These are phyloP conservation scores for Reticulascus tulasneorum DNA, from an alignment of 2,329 filamentous ascomycete genomes.

Conservation along the genomic window DNA sequence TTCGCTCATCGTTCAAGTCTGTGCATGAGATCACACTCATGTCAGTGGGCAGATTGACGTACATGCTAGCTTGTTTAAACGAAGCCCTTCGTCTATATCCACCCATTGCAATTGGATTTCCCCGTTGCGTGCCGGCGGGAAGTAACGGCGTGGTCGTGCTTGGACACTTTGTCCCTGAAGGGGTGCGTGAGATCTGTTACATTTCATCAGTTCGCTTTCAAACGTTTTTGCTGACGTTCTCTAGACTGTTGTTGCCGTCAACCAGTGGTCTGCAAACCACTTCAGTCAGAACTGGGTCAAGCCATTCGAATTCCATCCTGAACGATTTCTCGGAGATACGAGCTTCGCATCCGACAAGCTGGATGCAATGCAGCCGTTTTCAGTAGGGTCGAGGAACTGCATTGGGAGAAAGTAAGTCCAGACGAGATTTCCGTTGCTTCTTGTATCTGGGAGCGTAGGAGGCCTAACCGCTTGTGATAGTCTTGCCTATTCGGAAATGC, in stretches of 20 bases:
- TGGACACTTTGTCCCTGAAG: conserved; percentile 25
- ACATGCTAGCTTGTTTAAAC: conserved; percentile 31
- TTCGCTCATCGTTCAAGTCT: conserved; percentile 25
- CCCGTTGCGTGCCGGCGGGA: not conserved
- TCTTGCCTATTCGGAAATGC: conserved; percentile 46
- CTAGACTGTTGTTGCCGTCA: conserved; percentile 12
- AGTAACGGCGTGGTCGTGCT: conserved; percentile 27
- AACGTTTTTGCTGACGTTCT: not conserved
- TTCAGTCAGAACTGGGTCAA: conserved; percentile 24
- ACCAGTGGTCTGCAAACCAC: conserved; percentile 26
- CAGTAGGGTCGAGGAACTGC: conserved; percentile 44
- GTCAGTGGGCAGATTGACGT: conserved; percentile 22
- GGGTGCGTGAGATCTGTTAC: conserved; percentile 20
- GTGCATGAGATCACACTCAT: conserved; percentile 27
- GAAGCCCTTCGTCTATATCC: conserved; percentile 36
- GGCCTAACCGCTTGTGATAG: too few species aligned
- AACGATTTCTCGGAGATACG: conserved; percentile 34
- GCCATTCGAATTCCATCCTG: conserved; percentile 35
- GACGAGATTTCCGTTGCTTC: too few species aligned
- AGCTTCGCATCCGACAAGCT: conserved; percentile 28
- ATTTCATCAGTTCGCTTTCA: not conserved
- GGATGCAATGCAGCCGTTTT: conserved; percentile 43
- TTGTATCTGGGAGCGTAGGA: too few species aligned
- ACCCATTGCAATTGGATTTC: conserved; percentile 2
- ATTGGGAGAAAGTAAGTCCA: conserved; percentile 45